Evolutionary conservation across 208 protist genomes (phyloP), one percentile per base, ranked within the genome.

Genomic region (Trypanosoma theileri): DNA sequence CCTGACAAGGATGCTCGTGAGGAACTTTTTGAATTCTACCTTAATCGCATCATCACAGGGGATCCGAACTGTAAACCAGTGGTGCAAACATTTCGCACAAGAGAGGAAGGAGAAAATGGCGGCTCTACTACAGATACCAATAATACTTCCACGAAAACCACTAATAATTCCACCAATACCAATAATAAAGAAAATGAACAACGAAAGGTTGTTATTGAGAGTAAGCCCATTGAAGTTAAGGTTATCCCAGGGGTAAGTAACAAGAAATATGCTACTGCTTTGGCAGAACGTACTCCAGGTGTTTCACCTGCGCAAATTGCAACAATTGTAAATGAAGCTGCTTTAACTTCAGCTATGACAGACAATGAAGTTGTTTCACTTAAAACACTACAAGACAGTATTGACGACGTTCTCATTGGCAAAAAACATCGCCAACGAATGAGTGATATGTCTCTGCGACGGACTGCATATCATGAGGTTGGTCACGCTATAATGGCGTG

Each of bases 241-340:
- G 84, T 92, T 45, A 58, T 92, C 4, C 85, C 90, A 8, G 89
- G 88, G 13, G 85, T 94, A n/a, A 85, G 80, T 68, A 95, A 95
- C 72, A 85, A 77, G 40, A 71, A 78, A 26, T 90, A 95, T 66
- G 89, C 92, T n/a, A 64, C 70, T 44, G 46, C 72, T 24, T 70
- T 97, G 17, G 80, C 96, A 0, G 82, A 94, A 45, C 89, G 94
- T 54, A 99, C 97, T 12, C 94, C 94, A 7, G 94, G 94, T 59
- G 85, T 97, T 17, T 92, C 89, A 13, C 94, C 97, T 9, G 98
- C 98, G 2, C 96, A 98, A 68, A 98, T 99, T 56, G 72, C 96
- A 13, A 99, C 98, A 48, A 96, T 99, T 31, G 94, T 97, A 59
- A 99, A 99, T 75, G 98, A 99, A 73, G 98, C 96, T 24, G 98